These are phyloP conservation scores for Salix exigua DNA, from an alignment of 345 rosid genomes.

Conservation along the genomic window DNA sequence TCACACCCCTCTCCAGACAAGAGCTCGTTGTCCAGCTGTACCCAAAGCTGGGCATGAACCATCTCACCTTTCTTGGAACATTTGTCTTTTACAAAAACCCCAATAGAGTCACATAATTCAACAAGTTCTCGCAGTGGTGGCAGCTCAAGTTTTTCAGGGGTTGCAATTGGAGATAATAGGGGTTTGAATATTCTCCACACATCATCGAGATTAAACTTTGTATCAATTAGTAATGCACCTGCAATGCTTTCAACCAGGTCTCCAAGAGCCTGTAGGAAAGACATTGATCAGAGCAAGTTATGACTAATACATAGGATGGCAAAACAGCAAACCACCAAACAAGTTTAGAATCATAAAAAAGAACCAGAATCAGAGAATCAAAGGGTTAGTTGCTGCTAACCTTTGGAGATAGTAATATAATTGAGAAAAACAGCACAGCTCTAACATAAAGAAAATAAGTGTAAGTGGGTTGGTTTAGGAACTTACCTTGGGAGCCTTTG, in stretches of 20 bases:
- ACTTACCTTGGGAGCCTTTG: constrained; percentile 78
- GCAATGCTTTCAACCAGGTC: constrained; percentile 86
- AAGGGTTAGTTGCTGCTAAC: not conserved
- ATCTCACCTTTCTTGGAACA: constrained; percentile 44
- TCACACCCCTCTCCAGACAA: constrained; percentile 63
- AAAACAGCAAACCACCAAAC: not conserved
- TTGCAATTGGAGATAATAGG: constrained; percentile 70
- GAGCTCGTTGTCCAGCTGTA: constrained; percentile 64
- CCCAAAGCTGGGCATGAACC: constrained; percentile 52
- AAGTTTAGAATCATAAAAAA: not conserved
- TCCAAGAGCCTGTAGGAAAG: constrained; percentile 66
- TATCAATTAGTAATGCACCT: constrained; percentile 78
- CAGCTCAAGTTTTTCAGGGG: constrained; percentile 74
- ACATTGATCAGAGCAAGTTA: not conserved
- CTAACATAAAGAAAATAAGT: not conserved
- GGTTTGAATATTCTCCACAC: constrained; percentile 80
- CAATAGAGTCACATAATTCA: constrained; percentile 74
- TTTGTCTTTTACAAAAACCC: constrained; percentile 53
- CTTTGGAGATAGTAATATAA: not conserved
- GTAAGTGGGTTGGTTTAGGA: not conserved
- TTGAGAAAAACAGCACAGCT: not conserved
- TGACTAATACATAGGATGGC: not conserved
- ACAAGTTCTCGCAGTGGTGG: constrained; percentile 68
- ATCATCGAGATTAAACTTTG: constrained; percentile 58
- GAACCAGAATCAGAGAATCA: not conserved